Evolutionary conservation across 2,329 filamentous ascomycete genomes (phyloP).

Genomic region (Trichoderma simmonsii): DNA sequence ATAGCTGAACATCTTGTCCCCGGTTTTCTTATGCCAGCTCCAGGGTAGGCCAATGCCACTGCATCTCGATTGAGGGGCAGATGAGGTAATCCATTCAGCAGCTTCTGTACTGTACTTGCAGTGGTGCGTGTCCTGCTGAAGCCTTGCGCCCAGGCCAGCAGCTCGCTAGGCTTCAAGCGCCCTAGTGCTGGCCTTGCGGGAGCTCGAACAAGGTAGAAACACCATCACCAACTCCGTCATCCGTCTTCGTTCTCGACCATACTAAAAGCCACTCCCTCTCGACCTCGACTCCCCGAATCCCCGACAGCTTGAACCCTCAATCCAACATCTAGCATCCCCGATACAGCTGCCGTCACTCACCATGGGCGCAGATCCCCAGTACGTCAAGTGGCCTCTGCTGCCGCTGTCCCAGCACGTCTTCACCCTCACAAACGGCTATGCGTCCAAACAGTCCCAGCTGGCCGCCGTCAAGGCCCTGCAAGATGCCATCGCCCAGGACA

Average conservation of each 20-base stretch:
- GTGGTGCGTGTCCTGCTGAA: conserved; percentile 22
- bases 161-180: conserved; percentile 1
- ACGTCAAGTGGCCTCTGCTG: conserved; percentile 80
- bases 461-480: conserved; percentile 69
- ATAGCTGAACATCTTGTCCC: background rate
- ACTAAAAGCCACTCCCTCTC: background rate
- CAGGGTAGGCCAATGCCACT: background rate
- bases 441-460: conserved; percentile 64
- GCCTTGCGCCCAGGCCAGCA: conserved; percentile 19
- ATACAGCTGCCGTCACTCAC: conserved; percentile 32
- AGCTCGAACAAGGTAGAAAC: conserved; percentile 7
- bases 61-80: background rate
- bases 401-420: conserved; percentile 83
- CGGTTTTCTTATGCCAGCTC: background rate
- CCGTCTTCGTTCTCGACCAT: background rate
- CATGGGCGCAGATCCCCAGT: conserved; percentile 80
- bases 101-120: background rate
- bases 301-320: background rate
- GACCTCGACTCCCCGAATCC: background rate
- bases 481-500: conserved; percentile 77
- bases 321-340: background rate
- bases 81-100: background rate
- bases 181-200: conserved; percentile 8
- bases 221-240: conserved; percentile 17
- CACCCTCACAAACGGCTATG: conserved; percentile 76